Conservation (phyloP, 2,329 filamentous ascomycete species). For the Claviceps sp. region DNA sequence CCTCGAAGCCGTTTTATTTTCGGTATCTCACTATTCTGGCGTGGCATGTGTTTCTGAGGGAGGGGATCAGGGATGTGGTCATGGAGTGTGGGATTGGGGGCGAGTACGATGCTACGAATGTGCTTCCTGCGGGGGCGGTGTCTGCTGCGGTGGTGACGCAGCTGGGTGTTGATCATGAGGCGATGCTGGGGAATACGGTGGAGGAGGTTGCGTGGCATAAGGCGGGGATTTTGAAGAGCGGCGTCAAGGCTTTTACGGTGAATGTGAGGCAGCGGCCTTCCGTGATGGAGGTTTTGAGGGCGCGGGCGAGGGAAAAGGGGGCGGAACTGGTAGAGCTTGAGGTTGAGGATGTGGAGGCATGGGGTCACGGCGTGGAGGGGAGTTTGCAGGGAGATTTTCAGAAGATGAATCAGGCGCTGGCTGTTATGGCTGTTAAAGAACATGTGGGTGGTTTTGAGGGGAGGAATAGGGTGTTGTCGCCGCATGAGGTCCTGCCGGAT, state of each 20-base stretch:
- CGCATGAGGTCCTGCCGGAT: slow-evolving; percentile 8
- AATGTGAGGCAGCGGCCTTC: slow-evolving; percentile 17
- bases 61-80: slow-evolving; percentile 66
- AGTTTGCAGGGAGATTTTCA: slow-evolving; percentile 39
- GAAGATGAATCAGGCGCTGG: slow-evolving; percentile 45
- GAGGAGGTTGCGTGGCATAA: slow-evolving; percentile 86
- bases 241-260: slow-evolving; percentile 27
- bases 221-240: slow-evolving; percentile 67
- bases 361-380: slow-evolving; percentile 25
- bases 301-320: slow-evolving; percentile 44
- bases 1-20: slow-evolving; percentile 79
- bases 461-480: background rate
- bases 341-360: slow-evolving; percentile 23
- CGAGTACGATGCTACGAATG: slow-evolving; percentile 85
- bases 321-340: slow-evolving; percentile 29
- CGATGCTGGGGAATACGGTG: slow-evolving; percentile 65
- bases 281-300: slow-evolving; percentile 39
- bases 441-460: slow-evolving; percentile 32
- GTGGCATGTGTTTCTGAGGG: slow-evolving; percentile 65
- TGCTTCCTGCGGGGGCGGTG: slow-evolving; percentile 50
- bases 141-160: slow-evolving; percentile 63
- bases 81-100: slow-evolving; percentile 92
- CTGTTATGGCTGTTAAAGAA: slow-evolving; percentile 39
- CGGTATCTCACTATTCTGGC: slow-evolving; percentile 83
- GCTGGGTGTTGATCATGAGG: slow-evolving; percentile 74